Percentiles rank a stretch among this genome's conserved stretches.
Evolutionary conservation across 257 asterid genomes (phyloP).

Genomic region (Fraxinus pennsylvanica): DNA sequence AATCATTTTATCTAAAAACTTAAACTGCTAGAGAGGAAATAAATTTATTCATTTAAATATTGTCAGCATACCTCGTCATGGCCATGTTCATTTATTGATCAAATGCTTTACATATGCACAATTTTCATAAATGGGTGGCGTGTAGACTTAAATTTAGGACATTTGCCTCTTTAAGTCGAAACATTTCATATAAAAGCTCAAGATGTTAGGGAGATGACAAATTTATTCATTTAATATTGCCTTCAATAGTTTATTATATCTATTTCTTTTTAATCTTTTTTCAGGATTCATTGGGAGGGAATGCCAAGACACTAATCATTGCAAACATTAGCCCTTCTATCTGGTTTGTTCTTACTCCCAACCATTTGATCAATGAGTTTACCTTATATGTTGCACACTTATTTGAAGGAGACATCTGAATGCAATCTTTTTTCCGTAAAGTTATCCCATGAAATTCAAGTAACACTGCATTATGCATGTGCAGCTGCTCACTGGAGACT

Average conservation of each 20-base stretch:
- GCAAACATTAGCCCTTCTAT: slow-evolving; percentile 93
- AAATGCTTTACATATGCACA: not conserved
- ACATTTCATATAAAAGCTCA: not conserved
- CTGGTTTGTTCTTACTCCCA: slow-evolving; percentile 45
- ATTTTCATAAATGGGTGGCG: not conserved
- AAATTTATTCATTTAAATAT: not conserved
- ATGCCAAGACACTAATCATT: slow-evolving; percentile 90
- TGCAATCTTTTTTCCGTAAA: slow-evolving; percentile 1
- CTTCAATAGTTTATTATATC: not conserved
- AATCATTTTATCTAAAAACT: not conserved
- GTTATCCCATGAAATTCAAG: slow-evolving; percentile 22
- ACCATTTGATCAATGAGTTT: slow-evolving; percentile 6
- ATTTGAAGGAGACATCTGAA: slow-evolving; percentile 1
- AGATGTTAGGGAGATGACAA: not conserved
- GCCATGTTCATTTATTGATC: not conserved
- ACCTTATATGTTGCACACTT: not conserved
- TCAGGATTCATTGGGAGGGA: slow-evolving; percentile 97
- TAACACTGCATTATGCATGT: slow-evolving; percentile 25
- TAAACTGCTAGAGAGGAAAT: not conserved
- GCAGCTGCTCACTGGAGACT: slow-evolving; percentile 83
- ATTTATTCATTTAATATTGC: not conserved
- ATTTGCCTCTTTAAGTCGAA: not conserved
- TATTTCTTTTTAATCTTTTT: not conserved
- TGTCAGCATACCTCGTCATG: not conserved
- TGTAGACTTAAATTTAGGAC: not conserved